Evolutionary conservation across 2,329 filamentous ascomycete genomes (phyloP), one percentile per base, ranked within the genome.

Genomic region (Cadophora malorum): DNA sequence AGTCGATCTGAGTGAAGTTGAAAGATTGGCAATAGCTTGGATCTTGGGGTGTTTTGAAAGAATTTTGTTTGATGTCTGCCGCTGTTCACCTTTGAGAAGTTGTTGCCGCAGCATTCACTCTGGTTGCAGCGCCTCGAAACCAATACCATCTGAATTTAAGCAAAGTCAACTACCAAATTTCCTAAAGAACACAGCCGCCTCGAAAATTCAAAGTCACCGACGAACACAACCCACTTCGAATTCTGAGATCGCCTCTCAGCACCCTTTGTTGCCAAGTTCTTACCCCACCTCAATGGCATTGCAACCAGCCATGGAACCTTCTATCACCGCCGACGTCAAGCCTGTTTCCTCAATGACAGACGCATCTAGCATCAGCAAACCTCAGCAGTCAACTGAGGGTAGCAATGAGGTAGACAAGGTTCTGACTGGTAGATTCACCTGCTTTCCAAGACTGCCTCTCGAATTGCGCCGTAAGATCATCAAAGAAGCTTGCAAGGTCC

Each of bases 401-500:
- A 25, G 10, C n/a, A 23, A 12, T 3, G 9, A 58, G 19, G 31
- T 16, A 33, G 31, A 38, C 8, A n/a, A 23, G 16, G n/a, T 14
- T n/a, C 55, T 8, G 14, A 21, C 41, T 19, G 19, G n/a, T 41
- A 38, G 33, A 19, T 38, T 23, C 55, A 58, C 55, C 31, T 58
- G 19, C 55, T 58, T 58, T 31, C n/a, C 9, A 21, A 58, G 33
- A 16, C 55, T 58, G n/a, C 31, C 55, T 38, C n/a, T 58, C 8
- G 53, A 58, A n/a, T 25, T 58, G 19, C 55, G 55, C 9, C 31
- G n/a, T n/a, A 3, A 58, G 10, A 58, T 58, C 19, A n/a, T 38
- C 33, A 38, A 38, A 58, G 31, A 58, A 38, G 31, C 31, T 3
- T 58, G 55, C 33, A 21, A 58, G 9, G 10, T 25, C 33, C 8